phyloP scores from a whole-genome alignment of 129 eudicot species.

The Saposhnikovia divaricata region DNA sequence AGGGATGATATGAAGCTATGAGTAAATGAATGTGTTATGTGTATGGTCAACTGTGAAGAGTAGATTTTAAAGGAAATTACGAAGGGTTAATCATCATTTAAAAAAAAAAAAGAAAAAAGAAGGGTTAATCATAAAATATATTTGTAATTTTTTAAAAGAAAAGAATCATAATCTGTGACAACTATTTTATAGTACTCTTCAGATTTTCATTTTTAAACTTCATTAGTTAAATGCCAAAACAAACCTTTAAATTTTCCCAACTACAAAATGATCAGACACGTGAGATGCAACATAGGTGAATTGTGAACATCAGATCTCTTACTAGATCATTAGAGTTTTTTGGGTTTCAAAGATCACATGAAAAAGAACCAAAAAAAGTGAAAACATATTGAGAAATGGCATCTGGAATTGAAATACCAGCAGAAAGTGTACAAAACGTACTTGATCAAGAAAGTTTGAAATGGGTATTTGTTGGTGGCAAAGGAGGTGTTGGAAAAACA shows the following conservation, averaged over 20 bases:
- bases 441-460: slow-evolving; percentile 69
- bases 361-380: not conserved
- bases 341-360: not conserved
- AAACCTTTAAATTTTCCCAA: not conserved
- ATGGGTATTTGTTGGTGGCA: slow-evolving; percentile 99
- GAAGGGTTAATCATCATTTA: too few species aligned
- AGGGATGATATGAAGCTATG: too few species aligned
- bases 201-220: not conserved
- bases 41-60: too few species aligned
- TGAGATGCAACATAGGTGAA: not conserved
- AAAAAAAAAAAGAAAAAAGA: too few species aligned
- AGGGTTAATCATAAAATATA: too few species aligned
- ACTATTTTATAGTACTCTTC: not conserved
- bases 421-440: slow-evolving; percentile 67
- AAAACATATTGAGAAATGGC: not conserved
- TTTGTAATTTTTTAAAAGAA: too few species aligned
- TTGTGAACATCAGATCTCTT: not conserved
- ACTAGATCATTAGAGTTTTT: not conserved
- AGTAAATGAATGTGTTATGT: too few species aligned
- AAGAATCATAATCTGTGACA: not conserved
- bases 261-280: not conserved
- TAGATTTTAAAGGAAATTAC: too few species aligned
- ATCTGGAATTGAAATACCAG: slow-evolving; percentile 37
- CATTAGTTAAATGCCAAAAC: not conserved
- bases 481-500: slow-evolving; percentile 97